Evolutionary conservation across 805 yeast species (phyloP).

Genomic region (Candida succiphila): DNA sequence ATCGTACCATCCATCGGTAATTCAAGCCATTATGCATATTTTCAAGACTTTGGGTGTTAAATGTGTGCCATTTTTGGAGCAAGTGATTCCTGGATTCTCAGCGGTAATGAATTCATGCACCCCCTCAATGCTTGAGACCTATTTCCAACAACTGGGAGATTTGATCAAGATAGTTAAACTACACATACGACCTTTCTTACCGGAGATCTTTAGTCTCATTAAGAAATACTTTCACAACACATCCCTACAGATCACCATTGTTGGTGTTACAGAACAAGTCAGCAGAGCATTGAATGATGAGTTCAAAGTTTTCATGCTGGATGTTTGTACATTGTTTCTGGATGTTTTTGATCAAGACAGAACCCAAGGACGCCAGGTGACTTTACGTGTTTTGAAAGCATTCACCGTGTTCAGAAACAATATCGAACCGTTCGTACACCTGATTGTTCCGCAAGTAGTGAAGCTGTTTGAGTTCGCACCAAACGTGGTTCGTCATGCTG

Average conservation of each 20-base stretch:
- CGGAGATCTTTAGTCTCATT: constrained; percentile 64
- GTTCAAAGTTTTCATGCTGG: constrained; percentile 75
- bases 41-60: constrained; percentile 82
- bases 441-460: constrained; percentile 80
- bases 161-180: constrained; percentile 77
- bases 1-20: constrained; percentile 81
- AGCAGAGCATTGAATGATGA: constrained; percentile 87
- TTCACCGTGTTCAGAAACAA: constrained; percentile 81
- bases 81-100: constrained; percentile 80
- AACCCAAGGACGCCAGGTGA: constrained; percentile 47
- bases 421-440: constrained; percentile 80
- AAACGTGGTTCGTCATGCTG: constrained; percentile 51
- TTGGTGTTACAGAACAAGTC: constrained; percentile 72
- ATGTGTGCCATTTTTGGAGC: constrained; percentile 82
- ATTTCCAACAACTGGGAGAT: constrained; percentile 80
- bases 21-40: constrained; percentile 89
- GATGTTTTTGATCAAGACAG: constrained; percentile 69
- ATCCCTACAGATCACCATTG: constrained; percentile 66
- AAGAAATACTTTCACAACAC: constrained; percentile 60
- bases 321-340: constrained; percentile 64
- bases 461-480: constrained; percentile 68
- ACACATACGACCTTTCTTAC: constrained; percentile 77
- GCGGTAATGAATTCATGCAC: constrained; percentile 79
- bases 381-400: constrained; percentile 69
- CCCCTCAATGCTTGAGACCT: constrained; percentile 70